A percentile compares a stretch with the other conserved stretches of the same genome.
phyloP scores from a whole-genome alignment of 2,329 filamentous ascomycete genomes.

The Xylaria hypoxylon region DNA sequence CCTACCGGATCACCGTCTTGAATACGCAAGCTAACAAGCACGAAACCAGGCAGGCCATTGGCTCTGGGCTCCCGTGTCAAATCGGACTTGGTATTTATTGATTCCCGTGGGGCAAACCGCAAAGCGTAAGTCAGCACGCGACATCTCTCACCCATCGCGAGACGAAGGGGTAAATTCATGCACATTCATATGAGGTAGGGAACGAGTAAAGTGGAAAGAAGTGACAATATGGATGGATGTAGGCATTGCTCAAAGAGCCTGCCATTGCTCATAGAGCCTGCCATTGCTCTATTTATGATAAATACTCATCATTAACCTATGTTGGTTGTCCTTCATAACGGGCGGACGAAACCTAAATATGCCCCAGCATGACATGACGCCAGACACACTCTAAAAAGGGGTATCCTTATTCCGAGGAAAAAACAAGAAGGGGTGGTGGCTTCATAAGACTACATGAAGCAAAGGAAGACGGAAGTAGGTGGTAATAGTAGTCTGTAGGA shows the following conservation, averaged over 20 bases:
- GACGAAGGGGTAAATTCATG: background rate
- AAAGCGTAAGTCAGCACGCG: background rate
- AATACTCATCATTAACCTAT: slow-evolving; percentile 17
- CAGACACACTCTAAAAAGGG: slow-evolving; percentile 39
- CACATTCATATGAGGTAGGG: background rate
- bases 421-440: slow-evolving; percentile 19
- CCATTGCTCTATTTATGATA: slow-evolving; percentile 32
- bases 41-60: background rate
- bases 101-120: background rate
- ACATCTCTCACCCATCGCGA: background rate
- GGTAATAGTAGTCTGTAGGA: slow-evolving; percentile 5
- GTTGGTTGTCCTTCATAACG: slow-evolving; percentile 13
- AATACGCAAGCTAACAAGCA: background rate
- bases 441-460: slow-evolving; percentile 8
- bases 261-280: slow-evolving; percentile 28
- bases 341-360: slow-evolving; percentile 14
- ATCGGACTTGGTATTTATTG: background rate
- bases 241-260: slow-evolving; percentile 8
- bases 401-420: slow-evolving; percentile 35
- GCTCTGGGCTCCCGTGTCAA: background rate
- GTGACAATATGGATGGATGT: background rate
- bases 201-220: background rate
- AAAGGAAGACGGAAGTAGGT: background rate
- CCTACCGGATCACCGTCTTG: background rate
- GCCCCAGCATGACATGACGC: slow-evolving; percentile 34